These are phyloP conservation scores for Pyrenophora graminea DNA, from an alignment of 2,329 filamentous ascomycete genomes.

Conservation along the genomic window DNA sequence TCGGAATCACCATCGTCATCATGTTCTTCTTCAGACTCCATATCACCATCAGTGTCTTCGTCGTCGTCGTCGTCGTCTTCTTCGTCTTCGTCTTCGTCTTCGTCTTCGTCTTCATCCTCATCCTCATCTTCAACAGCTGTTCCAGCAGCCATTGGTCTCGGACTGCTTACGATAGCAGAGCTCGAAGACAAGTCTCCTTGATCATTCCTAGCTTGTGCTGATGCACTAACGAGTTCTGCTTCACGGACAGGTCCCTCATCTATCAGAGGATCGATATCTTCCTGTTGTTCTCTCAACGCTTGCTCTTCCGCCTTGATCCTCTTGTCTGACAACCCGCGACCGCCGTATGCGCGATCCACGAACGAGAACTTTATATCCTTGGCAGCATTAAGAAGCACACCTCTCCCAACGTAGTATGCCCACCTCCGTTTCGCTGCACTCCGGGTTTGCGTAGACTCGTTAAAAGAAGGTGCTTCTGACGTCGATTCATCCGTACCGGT, in stretches of 20 bases:
- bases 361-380: conserved; percentile 61
- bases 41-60: conserved; percentile 27
- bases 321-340: conserved; percentile 53
- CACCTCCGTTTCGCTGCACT: conserved; percentile 57
- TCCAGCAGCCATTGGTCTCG: background rate
- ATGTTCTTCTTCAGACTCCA: conserved; percentile 35
- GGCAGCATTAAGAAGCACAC: conserved; percentile 61
- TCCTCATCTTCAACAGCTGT: conserved; percentile 22
- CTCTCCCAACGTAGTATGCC: conserved; percentile 63
- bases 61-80: conserved; percentile 39
- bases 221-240: conserved; percentile 29
- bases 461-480: conserved; percentile 21
- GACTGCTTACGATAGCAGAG: conserved; percentile 3
- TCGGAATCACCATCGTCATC: conserved; percentile 40
- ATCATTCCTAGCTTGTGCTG: conserved; percentile 17
- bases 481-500: conserved; percentile 45
- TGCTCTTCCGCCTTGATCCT: conserved; percentile 50
- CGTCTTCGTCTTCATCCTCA: conserved; percentile 37
- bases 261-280: conserved; percentile 54
- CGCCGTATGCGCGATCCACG: conserved; percentile 66
- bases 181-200: conserved; percentile 10
- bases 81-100: conserved; percentile 12
- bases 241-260: conserved; percentile 51
- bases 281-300: conserved; percentile 44
- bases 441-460: conserved; percentile 49